A percentile compares a stretch with the other conserved stretches of the same genome.
These are phyloP conservation scores for Hippophae tibetana DNA, from an alignment of 306 rosid species.

Conservation along the genomic window DNA sequence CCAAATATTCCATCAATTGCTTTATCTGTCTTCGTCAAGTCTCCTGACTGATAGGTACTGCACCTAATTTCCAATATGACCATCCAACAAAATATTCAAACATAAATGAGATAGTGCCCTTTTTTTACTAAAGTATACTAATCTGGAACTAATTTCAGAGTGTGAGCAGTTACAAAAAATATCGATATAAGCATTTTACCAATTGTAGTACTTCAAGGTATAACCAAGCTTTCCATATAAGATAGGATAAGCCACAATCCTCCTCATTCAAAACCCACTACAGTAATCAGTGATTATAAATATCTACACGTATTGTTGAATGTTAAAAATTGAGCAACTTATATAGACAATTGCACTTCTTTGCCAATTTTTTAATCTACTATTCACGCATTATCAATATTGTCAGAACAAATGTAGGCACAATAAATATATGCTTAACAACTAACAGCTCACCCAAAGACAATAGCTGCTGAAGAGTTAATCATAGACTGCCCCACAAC, in stretches of 20 bases:
- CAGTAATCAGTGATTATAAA: too few species aligned
- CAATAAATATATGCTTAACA: constrained; percentile 10
- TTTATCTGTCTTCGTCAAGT: constrained; percentile 69
- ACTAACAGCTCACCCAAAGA: constrained; percentile 69
- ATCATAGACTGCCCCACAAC: constrained; percentile 53
- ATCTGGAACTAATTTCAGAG: too few species aligned
- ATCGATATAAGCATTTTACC: too few species aligned
- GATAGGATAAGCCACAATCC: too few species aligned
- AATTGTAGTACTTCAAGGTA: too few species aligned
- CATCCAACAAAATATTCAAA: constrained; percentile 22
- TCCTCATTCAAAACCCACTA: too few species aligned
- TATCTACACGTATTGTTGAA: too few species aligned
- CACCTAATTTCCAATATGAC: constrained; percentile 55
- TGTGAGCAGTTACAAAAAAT: too few species aligned
- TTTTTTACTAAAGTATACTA: too few species aligned
- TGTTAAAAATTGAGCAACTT: too few species aligned
- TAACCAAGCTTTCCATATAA: too few species aligned
- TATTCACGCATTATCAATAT: constrained; percentile 3
- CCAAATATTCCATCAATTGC: constrained; percentile 96
- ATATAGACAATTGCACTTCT: neutral
- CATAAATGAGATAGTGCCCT: neutral
- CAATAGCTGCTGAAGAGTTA: constrained; percentile 59
- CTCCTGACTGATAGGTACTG: constrained; percentile 76
- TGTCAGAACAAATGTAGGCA: constrained; percentile 5
- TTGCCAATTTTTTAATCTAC: constrained; percentile 3